phyloP scores from a whole-genome alignment of 2,329 filamentous ascomycete genomes.

The Cladobotryum mycophilum region DNA sequence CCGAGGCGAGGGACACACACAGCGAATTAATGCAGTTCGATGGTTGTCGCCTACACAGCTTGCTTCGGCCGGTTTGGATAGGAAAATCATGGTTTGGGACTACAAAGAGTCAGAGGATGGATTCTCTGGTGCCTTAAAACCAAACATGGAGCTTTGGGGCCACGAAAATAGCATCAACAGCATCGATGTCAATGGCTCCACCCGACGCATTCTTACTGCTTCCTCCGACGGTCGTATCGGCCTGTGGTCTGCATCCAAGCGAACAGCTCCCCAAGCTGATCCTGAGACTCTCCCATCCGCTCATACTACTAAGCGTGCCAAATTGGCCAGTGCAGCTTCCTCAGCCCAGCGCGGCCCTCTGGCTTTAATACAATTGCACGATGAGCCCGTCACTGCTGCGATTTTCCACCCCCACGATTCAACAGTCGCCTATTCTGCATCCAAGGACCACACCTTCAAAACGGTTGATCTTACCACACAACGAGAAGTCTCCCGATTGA shows the following conservation, averaged over 20 bases:
- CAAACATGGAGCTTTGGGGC: conserved; percentile 75
- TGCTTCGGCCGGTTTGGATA: conserved; percentile 77
- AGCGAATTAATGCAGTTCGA: conserved; percentile 73
- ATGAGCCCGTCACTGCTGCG: conserved; percentile 67
- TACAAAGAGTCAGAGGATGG: conserved; percentile 63
- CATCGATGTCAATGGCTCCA: conserved; percentile 65
- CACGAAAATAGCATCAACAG: conserved; percentile 70
- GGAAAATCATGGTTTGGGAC: conserved; percentile 84
- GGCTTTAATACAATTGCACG: conserved; percentile 65
- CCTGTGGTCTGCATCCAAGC: conserved; percentile 81
- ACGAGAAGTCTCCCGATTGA: conserved; percentile 71
- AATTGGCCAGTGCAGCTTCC: conserved; percentile 42
- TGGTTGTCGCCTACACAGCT: conserved; percentile 75
- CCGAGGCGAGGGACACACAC: conserved; percentile 65
- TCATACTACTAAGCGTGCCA: conserved; percentile 69
- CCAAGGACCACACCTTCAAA: conserved; percentile 82
- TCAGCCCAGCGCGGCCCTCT: conserved; percentile 73
- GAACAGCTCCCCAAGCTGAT: conserved; percentile 67
- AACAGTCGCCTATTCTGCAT: conserved; percentile 86
- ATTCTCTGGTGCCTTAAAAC: conserved; percentile 57
- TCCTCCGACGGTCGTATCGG: conserved; percentile 78
- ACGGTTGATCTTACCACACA: conserved; percentile 87
- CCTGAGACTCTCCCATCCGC: conserved; percentile 61
- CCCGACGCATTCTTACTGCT: conserved; percentile 75
- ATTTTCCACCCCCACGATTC: conserved; percentile 80